These are phyloP conservation scores for Trichoderma endophyticum DNA, from an alignment of 2,329 filamentous ascomycete genomes.

Conservation along the genomic window DNA sequence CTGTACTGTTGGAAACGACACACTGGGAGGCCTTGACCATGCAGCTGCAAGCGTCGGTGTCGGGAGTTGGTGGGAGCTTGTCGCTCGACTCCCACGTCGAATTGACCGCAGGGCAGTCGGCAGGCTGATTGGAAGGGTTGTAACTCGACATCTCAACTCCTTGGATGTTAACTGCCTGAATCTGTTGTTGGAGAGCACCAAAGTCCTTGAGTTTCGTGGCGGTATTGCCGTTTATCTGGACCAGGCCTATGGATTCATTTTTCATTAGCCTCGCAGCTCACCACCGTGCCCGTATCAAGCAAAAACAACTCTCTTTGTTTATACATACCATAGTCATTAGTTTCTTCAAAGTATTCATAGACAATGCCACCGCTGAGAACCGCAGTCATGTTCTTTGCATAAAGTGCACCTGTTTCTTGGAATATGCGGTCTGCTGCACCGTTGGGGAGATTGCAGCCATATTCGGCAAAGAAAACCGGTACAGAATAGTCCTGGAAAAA, in stretches of 20 bases:
- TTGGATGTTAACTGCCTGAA: constrained; percentile 61
- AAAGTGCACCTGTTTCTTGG: constrained; percentile 80
- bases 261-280: background rate
- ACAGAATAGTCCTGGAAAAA: constrained; percentile 90
- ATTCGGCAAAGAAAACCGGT: constrained; percentile 97
- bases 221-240: constrained; percentile 54
- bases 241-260: constrained; percentile 52
- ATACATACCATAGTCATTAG: constrained; percentile 74
- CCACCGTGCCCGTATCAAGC: background rate
- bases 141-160: constrained; percentile 66
- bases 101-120: constrained; percentile 66
- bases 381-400: constrained; percentile 71
- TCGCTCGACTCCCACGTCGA: constrained; percentile 62
- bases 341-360: constrained; percentile 96
- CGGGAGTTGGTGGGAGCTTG: constrained; percentile 76
- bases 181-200: constrained; percentile 64
- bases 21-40: constrained; percentile 76
- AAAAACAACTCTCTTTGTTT: background rate
- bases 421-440: constrained; percentile 69
- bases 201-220: constrained; percentile 73
- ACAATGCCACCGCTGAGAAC: constrained; percentile 97
- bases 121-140: constrained; percentile 65
- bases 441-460: constrained; percentile 77
- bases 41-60: constrained; percentile 77
- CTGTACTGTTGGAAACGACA: constrained; percentile 57